These are phyloP conservation scores for Wickerhamiella alocasiicola DNA, from an alignment of 805 yeast species.

Conservation along the genomic window DNA sequence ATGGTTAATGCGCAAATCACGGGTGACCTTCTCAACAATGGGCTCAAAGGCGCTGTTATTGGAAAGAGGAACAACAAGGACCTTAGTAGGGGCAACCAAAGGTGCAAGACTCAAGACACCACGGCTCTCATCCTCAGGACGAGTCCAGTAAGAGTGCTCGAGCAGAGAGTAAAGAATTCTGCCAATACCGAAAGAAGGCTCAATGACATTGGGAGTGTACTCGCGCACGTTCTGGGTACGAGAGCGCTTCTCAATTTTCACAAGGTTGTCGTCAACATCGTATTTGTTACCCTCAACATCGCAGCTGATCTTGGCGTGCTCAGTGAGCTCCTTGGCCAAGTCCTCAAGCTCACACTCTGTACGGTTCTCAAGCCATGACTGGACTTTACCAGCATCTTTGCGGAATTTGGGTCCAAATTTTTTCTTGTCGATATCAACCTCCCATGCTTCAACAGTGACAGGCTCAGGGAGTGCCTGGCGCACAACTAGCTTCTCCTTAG, in stretches of 20 bases:
- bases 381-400: constrained; percentile 90
- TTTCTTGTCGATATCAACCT: constrained; percentile 82
- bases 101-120: constrained; percentile 90
- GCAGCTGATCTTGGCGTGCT: constrained; percentile 52
- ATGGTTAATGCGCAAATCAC: constrained; percentile 61
- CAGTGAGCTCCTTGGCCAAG: constrained; percentile 53
- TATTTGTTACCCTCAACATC: constrained; percentile 52
- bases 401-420: constrained; percentile 96
- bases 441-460: constrained; percentile 64
- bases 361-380: constrained; percentile 60
- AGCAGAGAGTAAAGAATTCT: constrained; percentile 86
- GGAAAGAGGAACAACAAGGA: constrained; percentile 85
- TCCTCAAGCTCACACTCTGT: constrained; percentile 77
- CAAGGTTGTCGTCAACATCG: constrained; percentile 60
- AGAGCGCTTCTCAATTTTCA: constrained; percentile 64
- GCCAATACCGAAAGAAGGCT: constrained; percentile 98
- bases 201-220: constrained; percentile 92
- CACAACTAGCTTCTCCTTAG: constrained; percentile 89
- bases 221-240: constrained; percentile 87
- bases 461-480: constrained; percentile 85
- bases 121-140: constrained; percentile 83
- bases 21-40: constrained; percentile 54
- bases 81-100: constrained; percentile 94
- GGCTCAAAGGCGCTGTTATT: constrained; percentile 71
- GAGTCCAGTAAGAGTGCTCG: constrained; percentile 90